These are phyloP conservation scores for Haplosporangium gracile DNA, from an alignment of 192 early-diverging fungal genomes.

Conservation along the genomic window DNA sequence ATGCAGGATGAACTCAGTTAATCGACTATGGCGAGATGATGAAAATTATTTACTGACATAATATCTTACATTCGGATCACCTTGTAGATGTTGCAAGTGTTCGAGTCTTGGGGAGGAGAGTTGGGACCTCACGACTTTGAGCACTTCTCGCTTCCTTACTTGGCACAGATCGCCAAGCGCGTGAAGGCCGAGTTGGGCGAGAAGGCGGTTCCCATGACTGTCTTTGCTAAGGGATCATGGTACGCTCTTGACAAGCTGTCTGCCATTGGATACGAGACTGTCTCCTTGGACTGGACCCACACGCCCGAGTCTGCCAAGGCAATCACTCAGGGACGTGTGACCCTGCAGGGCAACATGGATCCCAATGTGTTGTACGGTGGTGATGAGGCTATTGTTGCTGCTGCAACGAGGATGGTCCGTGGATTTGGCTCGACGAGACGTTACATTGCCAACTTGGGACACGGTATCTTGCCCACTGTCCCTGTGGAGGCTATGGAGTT, in stretches of 20 bases:
- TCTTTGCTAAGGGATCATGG: conserved; percentile 95
- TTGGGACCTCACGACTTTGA: conserved; percentile 86
- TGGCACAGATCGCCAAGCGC: conserved; percentile 80
- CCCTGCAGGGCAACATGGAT: conserved; percentile 97
- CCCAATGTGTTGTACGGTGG: conserved; percentile 85
- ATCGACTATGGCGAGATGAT: neutral
- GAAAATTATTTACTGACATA: neutral
- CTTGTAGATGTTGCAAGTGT: conserved; percentile 91
- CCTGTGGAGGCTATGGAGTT: conserved; percentile 77
- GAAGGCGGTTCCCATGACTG: conserved; percentile 83
- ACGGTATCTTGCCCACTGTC: conserved; percentile 93
- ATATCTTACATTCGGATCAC: neutral
- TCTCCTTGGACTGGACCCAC: conserved; percentile 94
- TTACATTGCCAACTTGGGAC: conserved; percentile 97
- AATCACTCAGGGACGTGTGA: conserved; percentile 66
- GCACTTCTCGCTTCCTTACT: conserved; percentile 91
- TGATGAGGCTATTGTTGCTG: conserved; percentile 77
- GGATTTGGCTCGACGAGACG: conserved; percentile 77
- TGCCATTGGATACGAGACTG: conserved; percentile 82
- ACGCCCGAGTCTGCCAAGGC: conserved; percentile 73
- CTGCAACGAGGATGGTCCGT: conserved; percentile 83
- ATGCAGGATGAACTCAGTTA: neutral
- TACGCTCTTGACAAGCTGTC: conserved; percentile 83
- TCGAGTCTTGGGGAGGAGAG: conserved; percentile 98
- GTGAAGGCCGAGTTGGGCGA: conserved; percentile 73